Evolutionary conservation across 352 stramenopile species (phyloP).

Genomic region (Globisporangium canariense): DNA sequence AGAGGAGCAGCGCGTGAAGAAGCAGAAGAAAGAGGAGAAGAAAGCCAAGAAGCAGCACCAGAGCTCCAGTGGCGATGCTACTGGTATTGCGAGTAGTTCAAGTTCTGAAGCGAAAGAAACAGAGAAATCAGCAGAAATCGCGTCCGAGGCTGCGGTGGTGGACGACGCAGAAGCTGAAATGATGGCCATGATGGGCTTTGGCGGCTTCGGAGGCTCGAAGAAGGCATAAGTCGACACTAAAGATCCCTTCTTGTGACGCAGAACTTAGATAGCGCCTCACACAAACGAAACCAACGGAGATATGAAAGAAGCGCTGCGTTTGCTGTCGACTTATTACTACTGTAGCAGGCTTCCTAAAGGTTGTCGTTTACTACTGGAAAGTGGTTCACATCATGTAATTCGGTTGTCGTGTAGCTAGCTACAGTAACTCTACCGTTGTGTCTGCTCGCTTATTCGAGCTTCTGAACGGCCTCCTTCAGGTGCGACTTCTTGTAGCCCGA

Average conservation of each 20-base stretch:
- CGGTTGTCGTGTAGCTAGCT: too few relatives aligned
- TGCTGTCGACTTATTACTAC: too few relatives aligned
- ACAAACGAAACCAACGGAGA: background rate
- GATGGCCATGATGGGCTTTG: conserved; percentile 92
- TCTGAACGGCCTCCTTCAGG: conserved; percentile 67
- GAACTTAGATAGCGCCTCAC: background rate
- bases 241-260: background rate
- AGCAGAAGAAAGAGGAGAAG: conserved; percentile 72
- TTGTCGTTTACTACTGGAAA: too few relatives aligned
- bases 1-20: conserved; percentile 62
- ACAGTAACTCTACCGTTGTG: conserved; percentile 3
- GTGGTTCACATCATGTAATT: too few relatives aligned
- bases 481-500: conserved; percentile 85
- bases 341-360: too few relatives aligned
- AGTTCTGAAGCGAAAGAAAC: conserved; percentile 3
- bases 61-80: background rate
- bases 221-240: conserved; percentile 22
- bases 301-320: too few relatives aligned
- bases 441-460: conserved; percentile 30
- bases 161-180: conserved; percentile 73
- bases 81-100: conserved; percentile 9
- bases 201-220: conserved; percentile 81
- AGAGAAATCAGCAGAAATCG: background rate
- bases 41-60: conserved; percentile 62
- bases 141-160: conserved; percentile 3